These are phyloP conservation scores for Starmera dryadoides DNA, from an alignment of 805 yeast genomes.

Conservation along the genomic window DNA sequence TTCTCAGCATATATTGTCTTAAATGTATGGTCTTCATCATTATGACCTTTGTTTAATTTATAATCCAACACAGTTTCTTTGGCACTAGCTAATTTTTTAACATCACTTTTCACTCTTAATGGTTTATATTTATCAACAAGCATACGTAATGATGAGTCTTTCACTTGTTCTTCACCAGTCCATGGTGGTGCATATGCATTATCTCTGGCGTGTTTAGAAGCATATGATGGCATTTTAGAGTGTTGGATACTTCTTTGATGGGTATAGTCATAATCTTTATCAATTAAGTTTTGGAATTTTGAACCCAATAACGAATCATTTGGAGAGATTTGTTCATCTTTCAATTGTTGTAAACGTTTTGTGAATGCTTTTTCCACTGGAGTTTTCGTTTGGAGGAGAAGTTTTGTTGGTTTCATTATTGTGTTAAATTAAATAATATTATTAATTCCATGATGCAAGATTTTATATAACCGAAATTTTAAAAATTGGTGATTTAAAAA, in stretches of 20 bases:
- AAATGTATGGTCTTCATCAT: conserved; percentile 39
- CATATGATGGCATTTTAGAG: conserved; percentile 35
- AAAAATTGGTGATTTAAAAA: too few species aligned
- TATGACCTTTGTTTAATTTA: conserved; percentile 27
- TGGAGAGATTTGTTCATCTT: neutral
- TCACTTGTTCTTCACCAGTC: conserved; percentile 45
- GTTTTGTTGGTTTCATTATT: too few species aligned
- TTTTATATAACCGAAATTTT: too few species aligned
- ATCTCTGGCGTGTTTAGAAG: conserved; percentile 36
- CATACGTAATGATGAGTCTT: conserved; percentile 48
- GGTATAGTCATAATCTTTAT: neutral
- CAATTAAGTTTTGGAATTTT: neutral
- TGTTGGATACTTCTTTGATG: neutral
- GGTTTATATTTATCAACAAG: conserved; percentile 44
- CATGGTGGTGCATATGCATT: conserved; percentile 48
- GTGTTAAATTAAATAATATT: too few species aligned
- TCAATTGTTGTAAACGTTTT: neutral
- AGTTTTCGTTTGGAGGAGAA: too few species aligned
- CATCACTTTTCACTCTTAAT: conserved; percentile 17
- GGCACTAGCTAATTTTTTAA: conserved; percentile 46
- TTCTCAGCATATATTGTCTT: conserved; percentile 56
- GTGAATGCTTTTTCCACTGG: neutral
- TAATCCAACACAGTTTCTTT: conserved; percentile 64
- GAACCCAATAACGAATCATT: neutral
- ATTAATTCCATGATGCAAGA: too few species aligned